Evolutionary conservation across 202 grass and related monocot genomes (phyloP).

Genomic region (Hordeum pubiflorum): DNA sequence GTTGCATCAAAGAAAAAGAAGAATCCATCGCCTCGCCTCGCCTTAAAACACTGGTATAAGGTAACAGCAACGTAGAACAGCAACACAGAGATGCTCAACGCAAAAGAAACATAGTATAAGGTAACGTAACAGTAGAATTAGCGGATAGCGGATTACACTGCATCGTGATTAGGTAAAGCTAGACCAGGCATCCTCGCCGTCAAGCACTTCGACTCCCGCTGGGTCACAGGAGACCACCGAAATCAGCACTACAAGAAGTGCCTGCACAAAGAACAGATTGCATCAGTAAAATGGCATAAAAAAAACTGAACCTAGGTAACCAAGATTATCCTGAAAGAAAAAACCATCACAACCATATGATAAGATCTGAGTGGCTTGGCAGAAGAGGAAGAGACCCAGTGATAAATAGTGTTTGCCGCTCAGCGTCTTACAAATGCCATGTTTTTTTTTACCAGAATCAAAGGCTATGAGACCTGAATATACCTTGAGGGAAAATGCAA

Average conservation of each 20-base stretch:
- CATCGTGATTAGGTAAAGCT: constrained; percentile 40
- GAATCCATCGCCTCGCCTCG: neutral
- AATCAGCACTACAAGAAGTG: neutral
- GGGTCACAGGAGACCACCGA: neutral
- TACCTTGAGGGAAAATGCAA: constrained; percentile 83
- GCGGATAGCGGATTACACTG: constrained; percentile 33
- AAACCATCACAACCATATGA: neutral
- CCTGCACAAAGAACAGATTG: constrained; percentile 12
- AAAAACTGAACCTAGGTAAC: neutral
- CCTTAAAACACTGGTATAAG: too few species aligned
- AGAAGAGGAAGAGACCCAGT: neutral
- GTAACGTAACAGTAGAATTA: constrained; percentile 3
- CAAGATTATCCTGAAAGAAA: constrained; percentile 45
- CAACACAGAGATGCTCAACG: neutral
- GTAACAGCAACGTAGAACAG: too few species aligned
- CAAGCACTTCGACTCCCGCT: neutral
- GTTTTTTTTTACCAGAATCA: neutral
- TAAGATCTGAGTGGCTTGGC: neutral
- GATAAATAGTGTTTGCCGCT: neutral
- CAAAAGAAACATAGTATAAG: constrained; percentile 1
- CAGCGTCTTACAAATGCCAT: neutral
- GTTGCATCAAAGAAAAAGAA: constrained; percentile 5
- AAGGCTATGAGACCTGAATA: neutral
- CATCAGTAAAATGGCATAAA: constrained; percentile 3
- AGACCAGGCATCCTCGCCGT: constrained; percentile 54